Evolutionary conservation across 345 rosid genomes (phyloP).

Genomic region (Stellera chamaejasme): DNA sequence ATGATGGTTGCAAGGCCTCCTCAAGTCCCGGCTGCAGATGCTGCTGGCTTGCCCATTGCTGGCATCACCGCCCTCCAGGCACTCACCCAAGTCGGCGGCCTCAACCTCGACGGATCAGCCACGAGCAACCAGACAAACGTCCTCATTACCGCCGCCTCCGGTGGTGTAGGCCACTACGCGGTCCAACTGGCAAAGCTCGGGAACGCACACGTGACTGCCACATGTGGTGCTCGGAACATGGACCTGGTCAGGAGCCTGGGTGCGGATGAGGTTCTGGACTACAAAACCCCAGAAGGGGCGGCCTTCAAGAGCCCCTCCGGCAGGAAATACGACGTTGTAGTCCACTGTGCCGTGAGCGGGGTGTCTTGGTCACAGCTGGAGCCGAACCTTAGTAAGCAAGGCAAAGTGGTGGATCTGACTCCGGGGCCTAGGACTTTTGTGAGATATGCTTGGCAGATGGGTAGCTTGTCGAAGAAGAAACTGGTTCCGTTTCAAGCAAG

Average conservation of each 20-base stretch:
- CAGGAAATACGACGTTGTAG: conserved; percentile 45
- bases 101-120: conserved; percentile 35
- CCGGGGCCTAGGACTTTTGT: conserved; percentile 31
- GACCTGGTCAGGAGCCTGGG: conserved; percentile 37
- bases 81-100: conserved; percentile 28
- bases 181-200: conserved; percentile 20
- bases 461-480: conserved; percentile 55
- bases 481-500: conserved; percentile 35
- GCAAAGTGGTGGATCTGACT: conserved; percentile 55
- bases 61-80: conserved; percentile 37
- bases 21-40: conserved; percentile 33
- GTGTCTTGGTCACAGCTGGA: conserved; percentile 57
- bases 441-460: conserved; percentile 34
- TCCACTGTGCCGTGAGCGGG: conserved; percentile 47
- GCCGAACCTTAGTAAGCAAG: conserved; percentile 43
- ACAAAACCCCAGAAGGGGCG: conserved; percentile 39
- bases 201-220: conserved; percentile 35
- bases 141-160: conserved; percentile 38
- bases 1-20: conserved; percentile 25
- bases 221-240: conserved; percentile 41
- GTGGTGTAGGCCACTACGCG: conserved; percentile 49
- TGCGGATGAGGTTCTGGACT: conserved; percentile 46
- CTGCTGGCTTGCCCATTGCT: conserved; percentile 31
- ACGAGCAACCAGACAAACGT: conserved; percentile 24
- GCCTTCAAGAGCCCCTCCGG: conserved; percentile 29